A percentile compares a stretch with the other conserved stretches of the same genome.
These are phyloP conservation scores for Solanum ossicruentum DNA, from an alignment of 257 asterid genomes.

Conservation along the genomic window DNA sequence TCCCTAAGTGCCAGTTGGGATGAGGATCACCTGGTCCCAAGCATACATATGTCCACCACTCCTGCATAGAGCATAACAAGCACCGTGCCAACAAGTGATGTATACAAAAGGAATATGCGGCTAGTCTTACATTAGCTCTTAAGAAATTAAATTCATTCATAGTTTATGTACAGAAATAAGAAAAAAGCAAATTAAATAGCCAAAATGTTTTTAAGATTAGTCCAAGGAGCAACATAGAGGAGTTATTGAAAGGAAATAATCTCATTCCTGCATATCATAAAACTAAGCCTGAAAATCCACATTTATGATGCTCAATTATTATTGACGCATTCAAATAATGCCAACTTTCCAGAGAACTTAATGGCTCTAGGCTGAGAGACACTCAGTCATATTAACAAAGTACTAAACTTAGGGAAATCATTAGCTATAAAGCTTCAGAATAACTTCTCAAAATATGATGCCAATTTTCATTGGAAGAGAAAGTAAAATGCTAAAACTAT, in stretches of 20 bases:
- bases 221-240: neutral
- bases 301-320: neutral
- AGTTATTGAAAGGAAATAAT: neutral
- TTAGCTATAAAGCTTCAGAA: neutral
- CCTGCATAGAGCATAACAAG: constrained; percentile 27
- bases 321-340: neutral
- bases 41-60: constrained; percentile 99
- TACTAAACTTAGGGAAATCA: neutral
- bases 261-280: neutral
- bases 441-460: neutral
- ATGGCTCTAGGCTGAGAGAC: neutral
- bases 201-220: neutral
- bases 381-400: neutral
- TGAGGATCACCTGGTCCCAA: constrained; percentile 99
- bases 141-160: neutral
- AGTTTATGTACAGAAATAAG: neutral
- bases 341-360: neutral
- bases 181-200: neutral
- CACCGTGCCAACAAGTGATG: neutral
- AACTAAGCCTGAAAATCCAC: neutral
- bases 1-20: constrained; percentile 98
- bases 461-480: neutral
- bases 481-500: neutral
- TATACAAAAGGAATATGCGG: neutral
- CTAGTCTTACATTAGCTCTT: neutral